phyloP scores from a whole-genome alignment of 2,329 filamentous ascomycete species.

The Arthrinium puccinioides region DNA sequence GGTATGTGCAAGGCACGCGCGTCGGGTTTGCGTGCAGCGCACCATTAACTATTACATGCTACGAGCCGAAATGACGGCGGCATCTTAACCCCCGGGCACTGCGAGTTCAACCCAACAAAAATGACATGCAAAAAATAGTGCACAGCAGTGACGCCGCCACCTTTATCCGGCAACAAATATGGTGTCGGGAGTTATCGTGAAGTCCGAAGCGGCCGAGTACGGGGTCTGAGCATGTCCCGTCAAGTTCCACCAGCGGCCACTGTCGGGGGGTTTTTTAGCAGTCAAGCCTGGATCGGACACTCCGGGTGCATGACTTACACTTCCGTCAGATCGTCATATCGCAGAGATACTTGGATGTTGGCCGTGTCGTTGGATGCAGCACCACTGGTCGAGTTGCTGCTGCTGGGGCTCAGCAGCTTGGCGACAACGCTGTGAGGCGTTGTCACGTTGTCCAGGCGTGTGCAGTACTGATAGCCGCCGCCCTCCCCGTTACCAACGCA shows the following conservation, averaged over 20 bases:
- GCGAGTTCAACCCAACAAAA: too few species aligned
- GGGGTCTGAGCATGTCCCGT: conserved; percentile 18
- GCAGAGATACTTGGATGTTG: conserved; percentile 22
- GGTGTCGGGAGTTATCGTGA: conserved; percentile 20
- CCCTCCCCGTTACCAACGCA: conserved; percentile 21
- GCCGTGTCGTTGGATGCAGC: conserved; percentile 8
- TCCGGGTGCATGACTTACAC: conserved; percentile 10
- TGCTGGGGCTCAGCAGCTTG: conserved; percentile 18
- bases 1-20: too few species aligned
- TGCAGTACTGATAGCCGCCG: conserved; percentile 18
- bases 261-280: conserved; percentile 9
- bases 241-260: conserved; percentile 24
- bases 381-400: conserved; percentile 8
- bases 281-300: neutral
- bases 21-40: too few species aligned
- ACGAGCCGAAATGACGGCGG: too few species aligned
- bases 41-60: too few species aligned
- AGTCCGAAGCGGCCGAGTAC: conserved; percentile 18
- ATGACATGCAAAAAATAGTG: too few species aligned
- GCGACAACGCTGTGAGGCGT: conserved; percentile 18
- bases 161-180: conserved; percentile 18
- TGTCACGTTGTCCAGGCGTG: conserved; percentile 11
- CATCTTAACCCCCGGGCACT: too few species aligned
- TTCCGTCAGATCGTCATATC: conserved; percentile 19
- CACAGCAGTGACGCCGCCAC: too few species aligned